Conservation (phyloP, 2,329 filamentous ascomycete species). For the Monosporascus sp. region DNA sequence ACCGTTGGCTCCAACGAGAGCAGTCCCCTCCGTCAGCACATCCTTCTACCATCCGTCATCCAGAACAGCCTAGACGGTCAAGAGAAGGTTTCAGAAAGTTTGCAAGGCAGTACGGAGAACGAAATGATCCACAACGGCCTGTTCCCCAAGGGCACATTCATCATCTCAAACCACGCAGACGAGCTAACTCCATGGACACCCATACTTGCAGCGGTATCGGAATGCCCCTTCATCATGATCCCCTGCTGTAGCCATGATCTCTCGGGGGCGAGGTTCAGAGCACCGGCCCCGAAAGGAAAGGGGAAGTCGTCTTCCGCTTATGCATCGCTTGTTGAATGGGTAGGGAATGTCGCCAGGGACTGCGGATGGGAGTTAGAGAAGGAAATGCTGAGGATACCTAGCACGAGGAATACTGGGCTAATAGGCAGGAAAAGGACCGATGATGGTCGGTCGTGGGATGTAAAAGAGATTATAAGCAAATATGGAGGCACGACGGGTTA, state of each 20-base stretch:
- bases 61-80: constrained; percentile 9
- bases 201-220: constrained; percentile 69
- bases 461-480: constrained; percentile 39
- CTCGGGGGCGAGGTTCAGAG: constrained; percentile 67
- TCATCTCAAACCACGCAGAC: constrained; percentile 95
- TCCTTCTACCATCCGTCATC: constrained; percentile 44
- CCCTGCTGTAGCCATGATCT: constrained; percentile 93
- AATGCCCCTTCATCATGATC: constrained; percentile 82
- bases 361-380: constrained; percentile 73
- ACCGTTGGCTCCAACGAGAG: constrained; percentile 15
- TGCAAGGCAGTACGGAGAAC: constrained; percentile 11
- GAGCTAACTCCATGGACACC: constrained; percentile 96
- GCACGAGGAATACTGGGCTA: constrained; percentile 79
- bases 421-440: constrained; percentile 54
- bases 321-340: constrained; percentile 76
- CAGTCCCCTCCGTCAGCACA: constrained; percentile 34
- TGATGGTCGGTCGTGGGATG: constrained; percentile 27
- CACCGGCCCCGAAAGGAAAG: constrained; percentile 48
- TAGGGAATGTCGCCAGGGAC: constrained; percentile 61
- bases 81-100: constrained; percentile 6
- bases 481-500: constrained; percentile 55
- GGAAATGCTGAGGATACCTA: constrained; percentile 86
- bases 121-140: constrained; percentile 49
- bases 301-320: constrained; percentile 63
- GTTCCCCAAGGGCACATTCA: constrained; percentile 74